Percentiles rank a stretch among this genome's conserved stretches.
Evolutionary conservation across 176 grass and related monocot genomes (phyloP).

Genomic region (Poa pratensis): DNA sequence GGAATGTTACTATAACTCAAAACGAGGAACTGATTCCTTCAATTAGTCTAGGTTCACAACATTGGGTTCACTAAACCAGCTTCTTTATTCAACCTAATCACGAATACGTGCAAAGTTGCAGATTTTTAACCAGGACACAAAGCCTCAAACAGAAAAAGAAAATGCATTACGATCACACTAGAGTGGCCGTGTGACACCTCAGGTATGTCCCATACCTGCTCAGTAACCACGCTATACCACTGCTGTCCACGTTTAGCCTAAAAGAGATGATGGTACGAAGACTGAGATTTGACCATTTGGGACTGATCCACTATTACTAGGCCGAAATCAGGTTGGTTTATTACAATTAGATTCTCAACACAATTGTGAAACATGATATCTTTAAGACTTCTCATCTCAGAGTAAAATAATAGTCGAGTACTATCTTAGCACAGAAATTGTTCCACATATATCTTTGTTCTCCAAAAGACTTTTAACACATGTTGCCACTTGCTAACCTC

Average conservation of each 20-base stretch:
- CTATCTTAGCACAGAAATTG: not conserved
- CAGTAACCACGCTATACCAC: not conserved
- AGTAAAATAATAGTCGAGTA: not conserved
- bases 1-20: slow-evolving; percentile 21
- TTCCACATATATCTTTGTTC: slow-evolving; percentile 35
- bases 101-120: slow-evolving; percentile 13
- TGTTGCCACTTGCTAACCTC: slow-evolving; percentile 49
- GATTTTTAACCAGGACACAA: not conserved
- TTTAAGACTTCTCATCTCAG: not conserved
- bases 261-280: not conserved
- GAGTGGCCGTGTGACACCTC: not conserved
- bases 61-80: not conserved
- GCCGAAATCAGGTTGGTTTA: not conserved
- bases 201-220: not conserved
- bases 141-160: slow-evolving; percentile 28
- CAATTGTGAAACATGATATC: not conserved
- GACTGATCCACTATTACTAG: slow-evolving; percentile 10
- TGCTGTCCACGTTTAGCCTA: not conserved
- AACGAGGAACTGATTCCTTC: slow-evolving; percentile 4
- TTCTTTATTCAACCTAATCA: slow-evolving; percentile 22
- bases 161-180: not conserved
- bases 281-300: not conserved
- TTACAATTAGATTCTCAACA: slow-evolving; percentile 1
- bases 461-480: not conserved
- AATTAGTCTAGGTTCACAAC: not conserved